phyloP scores from a whole-genome alignment of 108 stramenopile genomes.

The Nitzschia palea region DNA sequence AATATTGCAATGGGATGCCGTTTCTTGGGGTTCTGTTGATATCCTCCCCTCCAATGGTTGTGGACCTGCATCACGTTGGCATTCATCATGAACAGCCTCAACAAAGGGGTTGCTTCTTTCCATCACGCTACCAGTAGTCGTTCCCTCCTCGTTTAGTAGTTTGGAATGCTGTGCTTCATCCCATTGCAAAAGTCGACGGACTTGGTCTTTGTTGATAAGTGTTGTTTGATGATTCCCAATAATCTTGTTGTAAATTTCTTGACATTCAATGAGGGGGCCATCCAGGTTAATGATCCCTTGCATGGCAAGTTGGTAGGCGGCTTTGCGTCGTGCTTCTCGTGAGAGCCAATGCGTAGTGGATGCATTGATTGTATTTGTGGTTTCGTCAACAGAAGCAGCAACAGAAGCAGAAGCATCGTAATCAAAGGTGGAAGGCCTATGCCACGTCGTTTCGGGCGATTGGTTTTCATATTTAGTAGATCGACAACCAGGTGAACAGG shows the following conservation, averaged over 20 bases:
- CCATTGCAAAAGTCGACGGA: slow-evolving; percentile 1
- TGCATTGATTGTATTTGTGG: background rate
- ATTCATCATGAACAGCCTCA: slow-evolving; percentile 6
- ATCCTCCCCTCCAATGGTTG: too few species aligned
- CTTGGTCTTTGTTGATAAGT: slow-evolving; percentile 27
- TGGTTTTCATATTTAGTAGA: too few species aligned
- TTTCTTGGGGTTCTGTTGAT: too few species aligned
- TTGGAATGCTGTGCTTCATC: slow-evolving; percentile 14
- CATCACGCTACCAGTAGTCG: background rate
- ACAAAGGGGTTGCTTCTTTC: slow-evolving; percentile 14
- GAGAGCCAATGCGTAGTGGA: background rate
- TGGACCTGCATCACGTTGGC: too few species aligned
- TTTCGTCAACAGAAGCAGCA: background rate
- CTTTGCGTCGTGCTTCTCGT: background rate
- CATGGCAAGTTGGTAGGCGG: background rate
- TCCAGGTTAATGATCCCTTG: slow-evolving; percentile 44
- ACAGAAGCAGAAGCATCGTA: too few species aligned
- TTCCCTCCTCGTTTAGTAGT: background rate
- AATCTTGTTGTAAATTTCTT: slow-evolving; percentile 44
- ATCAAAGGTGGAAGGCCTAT: background rate
- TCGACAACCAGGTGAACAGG: background rate
- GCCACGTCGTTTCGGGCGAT: background rate
- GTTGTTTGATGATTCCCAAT: slow-evolving; percentile 51
- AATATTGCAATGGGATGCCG: too few species aligned
- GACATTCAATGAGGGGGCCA: slow-evolving; percentile 38